Base-by-base conservation (phyloP, 31 red algal species). In the Odonthalia washingtoniensis region DNA sequence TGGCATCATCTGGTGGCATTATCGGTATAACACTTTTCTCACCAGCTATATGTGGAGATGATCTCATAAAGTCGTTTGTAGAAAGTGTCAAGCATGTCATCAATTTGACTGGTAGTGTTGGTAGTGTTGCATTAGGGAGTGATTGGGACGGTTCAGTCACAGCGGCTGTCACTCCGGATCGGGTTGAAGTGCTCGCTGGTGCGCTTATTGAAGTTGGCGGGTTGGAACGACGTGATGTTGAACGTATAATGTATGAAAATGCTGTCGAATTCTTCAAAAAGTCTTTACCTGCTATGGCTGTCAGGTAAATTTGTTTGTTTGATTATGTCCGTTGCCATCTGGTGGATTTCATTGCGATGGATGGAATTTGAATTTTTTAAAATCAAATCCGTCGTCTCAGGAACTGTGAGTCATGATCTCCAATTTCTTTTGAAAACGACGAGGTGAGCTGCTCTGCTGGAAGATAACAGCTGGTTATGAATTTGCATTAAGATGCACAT, bases 81-180 rank as follows among this genome's bases (percentile, higher is more conserved):
- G 33, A 85, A 57, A 74, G 30, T 4, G 67, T 85, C 21, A 26
- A 16, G 16, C 82, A 85, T 60, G 66, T 66, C 5, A 32, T 46
- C 31, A n/a, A 43, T 44, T 18, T 85, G 27, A 26, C 70, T 24
- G 82, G 82, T 26, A 0, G 57, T 5, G 67, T 85, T 6, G 69
- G 73, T 61, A 57, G 28, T 35, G 60, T 85, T 30, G 82, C 82
- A n/a, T 41, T 85, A 5, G 82, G 82, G 37, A 74, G 68, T 52
- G 82, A 85, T 49, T 85, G 82, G 82, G 82, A 85, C 42, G 82
- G 82, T 16, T 43, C 82, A 27, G 52, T 85, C 12, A 18, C 65
- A 16, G 32, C 87, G 3, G 77, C 24, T 72, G 63, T 62, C 60
- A 40, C 78, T 1, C 63, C 46, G 9, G 49, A 57, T 57, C 49